phyloP scores from a whole-genome alignment of 2,329 filamentous ascomycete species.

The Spiromastix sp. region DNA sequence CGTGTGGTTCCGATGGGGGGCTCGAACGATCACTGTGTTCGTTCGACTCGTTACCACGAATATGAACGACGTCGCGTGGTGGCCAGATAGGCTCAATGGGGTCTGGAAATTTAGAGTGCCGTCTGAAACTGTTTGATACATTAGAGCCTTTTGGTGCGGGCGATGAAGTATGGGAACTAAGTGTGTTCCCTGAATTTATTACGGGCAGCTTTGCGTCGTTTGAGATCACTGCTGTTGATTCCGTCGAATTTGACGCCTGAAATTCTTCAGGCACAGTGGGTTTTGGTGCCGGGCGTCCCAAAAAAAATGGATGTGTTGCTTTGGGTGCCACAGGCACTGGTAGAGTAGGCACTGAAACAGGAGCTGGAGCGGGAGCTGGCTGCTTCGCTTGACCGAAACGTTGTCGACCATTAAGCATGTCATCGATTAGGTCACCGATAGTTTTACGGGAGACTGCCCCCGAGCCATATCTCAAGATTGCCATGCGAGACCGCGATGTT shows the following conservation, averaged over 20 bases:
- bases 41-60: constrained; percentile 38
- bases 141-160: neutral
- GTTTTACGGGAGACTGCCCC: constrained; percentile 35
- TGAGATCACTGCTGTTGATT: neutral
- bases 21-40: neutral
- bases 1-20: constrained; percentile 5
- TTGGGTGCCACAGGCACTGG: constrained; percentile 26
- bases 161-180: too few relatives aligned
- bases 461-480: constrained; percentile 50
- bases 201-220: too few relatives aligned
- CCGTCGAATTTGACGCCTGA: neutral
- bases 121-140: neutral
- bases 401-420: constrained; percentile 43
- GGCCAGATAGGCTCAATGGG: constrained; percentile 30
- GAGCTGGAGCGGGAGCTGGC: neutral
- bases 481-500: constrained; percentile 26
- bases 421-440: constrained; percentile 52
- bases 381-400: constrained; percentile 13
- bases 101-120: constrained; percentile 13
- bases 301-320: constrained; percentile 59
- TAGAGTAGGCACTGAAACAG: constrained; percentile 1
- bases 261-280: neutral
- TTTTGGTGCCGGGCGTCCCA: constrained; percentile 39
- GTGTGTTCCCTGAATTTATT: too few relatives aligned
- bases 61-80: constrained; percentile 26